phyloP scores from a whole-genome alignment of 2,329 filamentous ascomycete species.

The Xylariaceae sp. region DNA sequence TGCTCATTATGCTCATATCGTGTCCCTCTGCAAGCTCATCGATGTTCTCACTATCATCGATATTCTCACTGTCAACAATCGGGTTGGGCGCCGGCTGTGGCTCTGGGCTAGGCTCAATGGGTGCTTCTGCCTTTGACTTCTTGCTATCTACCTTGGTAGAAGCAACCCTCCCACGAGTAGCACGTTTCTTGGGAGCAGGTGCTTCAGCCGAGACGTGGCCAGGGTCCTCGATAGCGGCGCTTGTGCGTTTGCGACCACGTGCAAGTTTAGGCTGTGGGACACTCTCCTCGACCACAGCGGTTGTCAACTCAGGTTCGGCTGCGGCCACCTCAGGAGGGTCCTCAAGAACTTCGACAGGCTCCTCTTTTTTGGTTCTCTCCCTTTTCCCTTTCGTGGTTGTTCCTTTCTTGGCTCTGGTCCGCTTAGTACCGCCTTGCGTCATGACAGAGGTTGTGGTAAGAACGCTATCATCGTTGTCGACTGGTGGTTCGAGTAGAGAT shows the following conservation, averaged over 20 bases:
- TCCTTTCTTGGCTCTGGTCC: conserved; percentile 54
- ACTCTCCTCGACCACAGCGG: conserved; percentile 31
- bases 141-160: conserved; percentile 30
- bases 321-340: conserved; percentile 23
- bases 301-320: conserved; percentile 8
- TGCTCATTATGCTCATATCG: conserved; percentile 41
- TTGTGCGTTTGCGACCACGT: conserved; percentile 62
- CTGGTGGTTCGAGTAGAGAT: conserved; percentile 47
- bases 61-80: conserved; percentile 15
- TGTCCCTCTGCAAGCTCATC: conserved; percentile 35
- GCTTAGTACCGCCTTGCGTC: conserved; percentile 53
- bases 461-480: conserved; percentile 56
- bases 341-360: conserved; percentile 46
- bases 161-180: conserved; percentile 43
- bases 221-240: conserved; percentile 55
- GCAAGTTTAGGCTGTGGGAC: conserved; percentile 33
- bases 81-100: conserved; percentile 7
- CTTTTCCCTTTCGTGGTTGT: conserved; percentile 47
- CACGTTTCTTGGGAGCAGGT: conserved; percentile 59
- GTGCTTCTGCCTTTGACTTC: conserved; percentile 39
- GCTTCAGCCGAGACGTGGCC: conserved; percentile 41
- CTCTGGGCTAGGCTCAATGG: conserved; percentile 21
- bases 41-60: conserved; percentile 22
- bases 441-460: conserved; percentile 58
- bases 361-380: conserved; percentile 53